Conservation (phyloP, 208 protist species). For the Crithidia sp. region DNA sequence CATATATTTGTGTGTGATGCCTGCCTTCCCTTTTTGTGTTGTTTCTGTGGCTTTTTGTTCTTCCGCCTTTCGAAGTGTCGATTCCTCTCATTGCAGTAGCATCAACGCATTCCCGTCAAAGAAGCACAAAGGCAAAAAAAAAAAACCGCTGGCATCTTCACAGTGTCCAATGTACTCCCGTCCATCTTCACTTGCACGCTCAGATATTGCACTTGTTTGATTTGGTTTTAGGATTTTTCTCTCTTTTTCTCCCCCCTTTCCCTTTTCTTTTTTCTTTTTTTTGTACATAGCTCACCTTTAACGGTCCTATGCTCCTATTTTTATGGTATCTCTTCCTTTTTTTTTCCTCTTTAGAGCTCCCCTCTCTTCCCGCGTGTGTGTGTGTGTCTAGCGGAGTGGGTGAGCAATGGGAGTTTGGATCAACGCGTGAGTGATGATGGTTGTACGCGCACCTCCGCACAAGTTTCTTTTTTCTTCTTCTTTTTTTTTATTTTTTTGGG, state of each 20-base stretch:
- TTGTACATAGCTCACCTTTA: not conserved
- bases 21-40: too few species aligned
- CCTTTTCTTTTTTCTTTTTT: not conserved
- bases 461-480: not conserved
- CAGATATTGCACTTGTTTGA: not conserved
- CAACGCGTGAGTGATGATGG: too few species aligned
- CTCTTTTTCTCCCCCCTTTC: not conserved
- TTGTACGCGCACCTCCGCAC: too few species aligned
- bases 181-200: not conserved
- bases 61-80: too few species aligned
- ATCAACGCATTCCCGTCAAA: too few species aligned
- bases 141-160: too few species aligned
- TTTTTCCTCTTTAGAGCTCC: not conserved
- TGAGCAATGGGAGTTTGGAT: not conserved
- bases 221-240: not conserved
- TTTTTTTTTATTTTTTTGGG: not conserved
- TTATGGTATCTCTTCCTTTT: not conserved
- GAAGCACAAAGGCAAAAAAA: too few species aligned
- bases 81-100: too few species aligned
- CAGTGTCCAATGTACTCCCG: not conserved
- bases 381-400: not conserved
- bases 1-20: too few species aligned
- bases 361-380: not conserved
- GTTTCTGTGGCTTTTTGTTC: too few species aligned
- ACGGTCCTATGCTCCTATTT: not conserved